Evolutionary conservation across 495 filamentous ascomycete genomes (phyloP), one percentile per base, ranked within the genome.

Genomic region (Elasticomyces elasticus): DNA sequence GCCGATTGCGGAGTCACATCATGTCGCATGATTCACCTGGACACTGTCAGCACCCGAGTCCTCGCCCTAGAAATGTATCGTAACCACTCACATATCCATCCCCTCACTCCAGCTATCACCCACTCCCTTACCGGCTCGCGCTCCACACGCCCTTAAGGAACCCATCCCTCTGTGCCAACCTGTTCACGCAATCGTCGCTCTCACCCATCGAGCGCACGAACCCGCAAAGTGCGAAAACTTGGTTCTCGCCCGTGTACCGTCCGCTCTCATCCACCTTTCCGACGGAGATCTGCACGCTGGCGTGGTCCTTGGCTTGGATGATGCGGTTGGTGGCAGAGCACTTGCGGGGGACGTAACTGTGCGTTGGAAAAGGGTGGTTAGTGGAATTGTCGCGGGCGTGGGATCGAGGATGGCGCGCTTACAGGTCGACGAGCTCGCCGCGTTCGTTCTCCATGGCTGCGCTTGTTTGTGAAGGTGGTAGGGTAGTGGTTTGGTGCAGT

Each of bases 391-490:
- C 20, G 28, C 11, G 13, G 48, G 2, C 30, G 35, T 31, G 54
- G 48, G 54, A 42, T 44, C 35, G 59, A 38, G 38, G 46, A 50
- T 51, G 60, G 54, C 57, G 22, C 31, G 50, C 80, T 69, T 82
- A 96, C 88, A 98, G 87, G 77, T 98, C 92, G 74, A 97, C 92
- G 76, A 96, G 87, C 71, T 96, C 89, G 80, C 92, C 91, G 77
- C 87, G 87, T 76, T 94, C 88, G 84, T 94, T 94, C 77, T 94
- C 88, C 88, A 94, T 94, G 9, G 41, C 20, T 22, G 58, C 10
- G 15, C 13, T n/a, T 23, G 54, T 27, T 6, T 47, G 25, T 20
- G 55, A 41, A 20, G 42, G 25, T 10, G 12, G 4, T 40, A 23
- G 4, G 15, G 42, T 24, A 45, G 42, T 45, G 19, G 42, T 27